phyloP scores from a whole-genome alignment of 805 yeast species.

The Yarrowia porcina region DNA sequence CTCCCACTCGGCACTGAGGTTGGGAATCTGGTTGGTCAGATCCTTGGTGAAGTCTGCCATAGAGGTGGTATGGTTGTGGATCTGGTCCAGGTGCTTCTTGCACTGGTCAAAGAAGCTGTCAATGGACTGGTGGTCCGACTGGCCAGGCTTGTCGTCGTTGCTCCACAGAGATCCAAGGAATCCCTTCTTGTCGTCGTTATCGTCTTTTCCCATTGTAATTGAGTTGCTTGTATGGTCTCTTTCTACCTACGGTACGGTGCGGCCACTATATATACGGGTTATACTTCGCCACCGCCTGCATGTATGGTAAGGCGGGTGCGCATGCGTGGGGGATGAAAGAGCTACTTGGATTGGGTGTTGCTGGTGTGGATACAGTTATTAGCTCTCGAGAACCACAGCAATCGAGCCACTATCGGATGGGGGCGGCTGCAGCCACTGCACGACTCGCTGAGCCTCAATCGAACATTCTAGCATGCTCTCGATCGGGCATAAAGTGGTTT shows the following conservation, averaged over 20 bases:
- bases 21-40: not conserved
- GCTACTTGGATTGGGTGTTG: not conserved
- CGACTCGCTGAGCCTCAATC: not conserved
- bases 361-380: not conserved
- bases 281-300: conserved; percentile 23
- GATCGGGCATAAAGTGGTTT: not conserved
- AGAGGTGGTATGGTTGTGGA: conserved; percentile 14
- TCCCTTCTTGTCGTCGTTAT: conserved; percentile 18
- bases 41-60: conserved; percentile 20
- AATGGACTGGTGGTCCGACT: conserved; percentile 5
- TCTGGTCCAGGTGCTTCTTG: conserved; percentile 21
- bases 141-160: not conserved
- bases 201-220: conserved; percentile 19
- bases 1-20: conserved; percentile 5
- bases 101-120: conserved; percentile 24
- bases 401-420: not conserved
- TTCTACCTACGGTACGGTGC: not conserved
- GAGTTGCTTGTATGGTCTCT: not conserved
- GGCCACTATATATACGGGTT: not conserved
- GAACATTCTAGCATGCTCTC: not conserved
- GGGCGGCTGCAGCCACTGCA: not conserved
- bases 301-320: not conserved
- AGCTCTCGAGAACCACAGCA: not conserved
- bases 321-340: not conserved
- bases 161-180: conserved; percentile 19